Evolutionary conservation across 257 asterid species (phyloP), one percentile per base, ranked within the genome.

Genomic region (Solanum dulcamara): DNA sequence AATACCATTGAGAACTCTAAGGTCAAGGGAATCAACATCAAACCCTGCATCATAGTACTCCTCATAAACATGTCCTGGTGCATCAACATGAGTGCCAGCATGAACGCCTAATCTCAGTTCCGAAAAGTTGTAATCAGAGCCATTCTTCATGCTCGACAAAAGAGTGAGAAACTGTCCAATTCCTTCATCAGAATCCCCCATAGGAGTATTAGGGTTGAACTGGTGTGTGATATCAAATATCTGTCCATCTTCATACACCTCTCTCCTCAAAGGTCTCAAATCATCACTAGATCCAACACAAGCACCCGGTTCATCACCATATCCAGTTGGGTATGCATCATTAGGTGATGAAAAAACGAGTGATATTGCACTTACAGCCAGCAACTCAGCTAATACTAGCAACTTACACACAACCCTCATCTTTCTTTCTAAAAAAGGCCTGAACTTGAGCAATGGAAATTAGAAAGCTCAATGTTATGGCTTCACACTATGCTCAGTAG

Each of bases 31-130:
- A 81, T 96, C 98, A 80, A 96, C 96, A 89, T 94, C 98, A 85
- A 83, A 93, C 66, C 97, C 98, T 77, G 88, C 91, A 82, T 92
- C 98, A 83, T 48, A 94, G 87, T 93, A 93, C 13, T 87, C 77
- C 13, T 92, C 96, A 87, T 82, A 91, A 89, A 92, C 62, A 88
- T 96, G 98, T 1, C 99, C 97, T 4, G 99, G 98, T 6, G 98
- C 97, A 89, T 95, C 98, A 17, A 96, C 99, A 81, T 96, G 98
- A 24, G 98, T 94, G 35, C 98, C 98, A 80, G 98, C 71, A 88
- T 96, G 99, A 83, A 85, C 92, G 28, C 90, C 89, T 18, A 96
- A 7, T 87, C 86, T 91, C 91, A 95, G 22, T 90, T 91, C 96
- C 17, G 98, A 95, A 84, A 92, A 90, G 88, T 94, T 96, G 86